Conservation (phyloP, 768 basidiomycete genomes). For the Cyclocybe aegerita region DNA sequence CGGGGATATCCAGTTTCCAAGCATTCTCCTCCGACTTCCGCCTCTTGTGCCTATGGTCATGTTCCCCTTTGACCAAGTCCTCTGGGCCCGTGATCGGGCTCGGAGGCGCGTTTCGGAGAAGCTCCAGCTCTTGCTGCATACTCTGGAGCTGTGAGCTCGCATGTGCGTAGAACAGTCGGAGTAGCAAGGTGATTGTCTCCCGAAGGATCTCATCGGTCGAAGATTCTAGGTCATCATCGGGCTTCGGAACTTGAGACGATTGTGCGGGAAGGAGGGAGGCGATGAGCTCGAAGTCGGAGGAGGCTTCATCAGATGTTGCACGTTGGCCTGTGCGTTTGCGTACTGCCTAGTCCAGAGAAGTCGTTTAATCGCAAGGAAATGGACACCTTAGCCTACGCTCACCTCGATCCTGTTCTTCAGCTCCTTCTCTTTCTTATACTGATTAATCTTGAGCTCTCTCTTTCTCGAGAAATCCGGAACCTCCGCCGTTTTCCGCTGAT, state of each 20-base stretch:
- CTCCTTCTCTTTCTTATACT: constrained; percentile 86
- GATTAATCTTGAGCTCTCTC: constrained; percentile 87
- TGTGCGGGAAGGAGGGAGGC: constrained; percentile 54
- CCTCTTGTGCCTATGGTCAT: constrained; percentile 38
- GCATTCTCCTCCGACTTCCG: constrained; percentile 48
- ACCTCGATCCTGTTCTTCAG: constrained; percentile 73
- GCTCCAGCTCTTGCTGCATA: constrained; percentile 68
- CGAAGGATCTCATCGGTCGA: constrained; percentile 68
- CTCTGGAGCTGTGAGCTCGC: constrained; percentile 66
- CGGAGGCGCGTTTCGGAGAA: constrained; percentile 58
- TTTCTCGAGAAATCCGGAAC: constrained; percentile 65
- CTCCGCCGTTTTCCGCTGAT: constrained; percentile 45
- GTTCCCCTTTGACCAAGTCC: constrained; percentile 21
- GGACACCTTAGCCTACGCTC: constrained; percentile 8
- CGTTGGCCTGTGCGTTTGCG: constrained; percentile 52
- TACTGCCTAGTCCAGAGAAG: constrained; percentile 39
- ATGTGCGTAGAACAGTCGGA: constrained; percentile 72
- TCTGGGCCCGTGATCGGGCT: constrained; percentile 28
- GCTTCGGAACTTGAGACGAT: constrained; percentile 17
- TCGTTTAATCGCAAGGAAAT: background rate
- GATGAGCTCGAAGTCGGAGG: constrained; percentile 63
- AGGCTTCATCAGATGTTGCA: constrained; percentile 25
- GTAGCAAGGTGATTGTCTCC: constrained; percentile 64
- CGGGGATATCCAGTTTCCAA: constrained; percentile 73
- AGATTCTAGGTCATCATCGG: constrained; percentile 50